phyloP scores from a whole-genome alignment of 2,329 filamentous ascomycete species.

The Orbilia blumenaviensis region DNA sequence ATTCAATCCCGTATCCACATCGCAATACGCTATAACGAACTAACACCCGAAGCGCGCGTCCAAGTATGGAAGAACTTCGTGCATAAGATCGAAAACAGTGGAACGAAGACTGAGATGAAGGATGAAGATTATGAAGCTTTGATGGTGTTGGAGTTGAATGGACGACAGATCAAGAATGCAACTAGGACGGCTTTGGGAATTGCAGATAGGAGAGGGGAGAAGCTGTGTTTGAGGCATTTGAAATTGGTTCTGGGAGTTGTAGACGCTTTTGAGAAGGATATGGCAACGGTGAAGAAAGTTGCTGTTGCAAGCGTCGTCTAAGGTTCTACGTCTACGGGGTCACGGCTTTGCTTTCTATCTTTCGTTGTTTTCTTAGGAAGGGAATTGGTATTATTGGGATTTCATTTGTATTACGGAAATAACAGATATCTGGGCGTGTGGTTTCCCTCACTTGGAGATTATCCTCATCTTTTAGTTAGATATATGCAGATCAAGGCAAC shows the following conservation, averaged over 20 bases:
- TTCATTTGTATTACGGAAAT: neutral
- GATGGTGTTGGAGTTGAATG: conserved; percentile 57
- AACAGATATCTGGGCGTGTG: no score
- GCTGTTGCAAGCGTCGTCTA: neutral
- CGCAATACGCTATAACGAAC: conserved; percentile 58
- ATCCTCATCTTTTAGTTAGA: no score
- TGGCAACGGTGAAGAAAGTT: conserved; percentile 9
- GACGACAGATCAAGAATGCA: conserved; percentile 60
- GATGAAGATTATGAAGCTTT: conserved; percentile 41
- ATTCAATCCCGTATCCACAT: conserved; percentile 62
- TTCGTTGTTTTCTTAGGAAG: no score
- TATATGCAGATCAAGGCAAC: no score
- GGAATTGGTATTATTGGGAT: neutral
- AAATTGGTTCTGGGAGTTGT: conserved; percentile 57
- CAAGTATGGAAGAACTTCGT: conserved; percentile 63
- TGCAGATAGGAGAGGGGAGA: conserved; percentile 55
- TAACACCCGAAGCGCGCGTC: conserved; percentile 55
- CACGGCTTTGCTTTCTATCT: no score
- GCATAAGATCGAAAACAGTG: conserved; percentile 59
- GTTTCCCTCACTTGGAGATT: no score
- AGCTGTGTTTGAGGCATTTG: conserved; percentile 56
- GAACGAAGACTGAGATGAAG: conserved; percentile 39
- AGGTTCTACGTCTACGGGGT: neutral
- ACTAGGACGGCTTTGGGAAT: conserved; percentile 59
- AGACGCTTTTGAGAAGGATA: conserved; percentile 54